These are phyloP conservation scores for Streptanthus diversifolius DNA, from an alignment of 345 rosid species.

Conservation along the genomic window DNA sequence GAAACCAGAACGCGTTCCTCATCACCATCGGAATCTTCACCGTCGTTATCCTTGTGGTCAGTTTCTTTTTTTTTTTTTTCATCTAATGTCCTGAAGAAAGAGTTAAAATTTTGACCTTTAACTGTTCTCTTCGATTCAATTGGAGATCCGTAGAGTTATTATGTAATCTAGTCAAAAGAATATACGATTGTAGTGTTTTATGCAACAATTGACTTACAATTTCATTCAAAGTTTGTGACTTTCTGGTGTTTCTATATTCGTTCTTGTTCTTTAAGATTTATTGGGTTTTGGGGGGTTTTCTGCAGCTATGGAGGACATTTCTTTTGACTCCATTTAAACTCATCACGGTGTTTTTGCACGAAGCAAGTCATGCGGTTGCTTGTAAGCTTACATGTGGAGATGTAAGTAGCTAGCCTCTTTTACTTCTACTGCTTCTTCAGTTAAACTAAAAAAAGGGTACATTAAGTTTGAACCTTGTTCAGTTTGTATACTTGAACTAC, in stretches of 20 bases:
- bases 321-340: slow-evolving; percentile 90
- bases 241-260: background rate
- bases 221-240: slow-evolving; percentile 5
- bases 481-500: background rate
- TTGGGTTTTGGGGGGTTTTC: background rate
- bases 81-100: background rate
- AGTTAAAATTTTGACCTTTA: slow-evolving; percentile 11
- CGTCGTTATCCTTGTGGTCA: slow-evolving; percentile 75
- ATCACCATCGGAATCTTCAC: slow-evolving; percentile 75
- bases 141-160: slow-evolving; percentile 2
- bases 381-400: slow-evolving; percentile 96
- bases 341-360: slow-evolving; percentile 90
- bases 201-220: slow-evolving; percentile 2
- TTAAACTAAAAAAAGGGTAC: background rate
- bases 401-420: slow-evolving; percentile 51
- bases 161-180: slow-evolving; percentile 17
- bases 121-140: background rate
- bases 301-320: slow-evolving; percentile 90
- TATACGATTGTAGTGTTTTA: background rate
- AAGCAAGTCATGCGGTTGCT: slow-evolving; percentile 97
- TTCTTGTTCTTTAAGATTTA: background rate
- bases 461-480: background rate
- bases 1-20: slow-evolving; percentile 60
- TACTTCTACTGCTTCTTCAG: background rate
- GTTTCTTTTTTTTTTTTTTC: slow-evolving; percentile 17